phyloP scores from a whole-genome alignment of 169 alveolate species.

The Eimeria brunetti region DNA sequence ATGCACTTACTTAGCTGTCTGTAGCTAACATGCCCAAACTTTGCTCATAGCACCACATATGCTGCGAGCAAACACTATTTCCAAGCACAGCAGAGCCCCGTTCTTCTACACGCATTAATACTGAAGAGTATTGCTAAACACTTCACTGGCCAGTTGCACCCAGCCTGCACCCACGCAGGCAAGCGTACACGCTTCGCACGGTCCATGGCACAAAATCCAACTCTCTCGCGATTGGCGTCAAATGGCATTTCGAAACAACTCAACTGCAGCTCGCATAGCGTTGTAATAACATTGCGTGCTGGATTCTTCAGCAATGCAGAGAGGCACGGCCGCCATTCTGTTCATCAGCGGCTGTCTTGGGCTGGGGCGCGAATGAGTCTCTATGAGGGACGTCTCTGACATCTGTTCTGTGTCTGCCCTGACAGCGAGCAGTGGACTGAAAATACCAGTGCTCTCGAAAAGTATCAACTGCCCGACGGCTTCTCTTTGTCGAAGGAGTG shows the following conservation, averaged over 20 bases:
- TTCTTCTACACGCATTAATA: neutral
- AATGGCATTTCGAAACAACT: neutral
- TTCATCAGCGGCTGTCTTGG: neutral
- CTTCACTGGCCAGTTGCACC: neutral
- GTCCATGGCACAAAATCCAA: neutral
- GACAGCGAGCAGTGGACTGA: neutral
- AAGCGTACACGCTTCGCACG: neutral
- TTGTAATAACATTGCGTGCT: neutral
- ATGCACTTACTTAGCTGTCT: no score
- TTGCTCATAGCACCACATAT: no score
- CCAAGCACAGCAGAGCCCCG: neutral
- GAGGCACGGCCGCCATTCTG: neutral
- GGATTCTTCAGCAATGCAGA: neutral
- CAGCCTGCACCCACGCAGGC: neutral
- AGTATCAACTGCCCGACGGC: neutral
- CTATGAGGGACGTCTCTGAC: neutral
- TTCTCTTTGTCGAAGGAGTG: neutral
- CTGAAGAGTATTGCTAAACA: neutral
- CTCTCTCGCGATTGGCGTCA: neutral
- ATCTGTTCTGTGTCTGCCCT: neutral
- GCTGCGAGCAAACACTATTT: neutral
- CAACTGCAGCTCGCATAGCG: neutral
- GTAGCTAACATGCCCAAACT: no score
- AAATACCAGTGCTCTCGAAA: neutral
- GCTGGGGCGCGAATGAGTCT: neutral